phyloP scores from a whole-genome alignment of 1,284 basidiomycete species.

The Fomitopsis palustris region DNA sequence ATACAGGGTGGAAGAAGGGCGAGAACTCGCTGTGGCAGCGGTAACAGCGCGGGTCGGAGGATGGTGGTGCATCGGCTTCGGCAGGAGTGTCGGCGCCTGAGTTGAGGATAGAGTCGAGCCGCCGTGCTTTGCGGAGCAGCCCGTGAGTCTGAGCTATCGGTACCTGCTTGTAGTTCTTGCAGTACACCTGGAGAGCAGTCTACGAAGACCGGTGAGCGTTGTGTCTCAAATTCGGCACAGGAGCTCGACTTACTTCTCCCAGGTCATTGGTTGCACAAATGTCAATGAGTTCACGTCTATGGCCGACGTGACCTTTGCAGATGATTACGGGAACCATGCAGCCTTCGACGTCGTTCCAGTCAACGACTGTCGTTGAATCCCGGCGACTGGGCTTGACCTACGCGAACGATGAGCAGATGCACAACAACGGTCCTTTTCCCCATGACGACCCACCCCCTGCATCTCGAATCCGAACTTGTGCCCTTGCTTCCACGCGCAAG shows the following conservation, averaged over 20 bases:
- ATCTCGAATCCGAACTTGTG: slow-evolving; percentile 91
- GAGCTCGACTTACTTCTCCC: slow-evolving; percentile 54
- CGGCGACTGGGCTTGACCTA: slow-evolving; percentile 75
- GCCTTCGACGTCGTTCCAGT: slow-evolving; percentile 87
- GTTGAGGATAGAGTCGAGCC: slow-evolving; percentile 67
- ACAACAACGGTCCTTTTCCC: slow-evolving; percentile 10
- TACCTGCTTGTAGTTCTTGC: slow-evolving; percentile 80
- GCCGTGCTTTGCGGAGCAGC: slow-evolving; percentile 80
- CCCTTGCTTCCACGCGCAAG: slow-evolving; percentile 85
- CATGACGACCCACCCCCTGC: slow-evolving; percentile 54
- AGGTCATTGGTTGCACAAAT: slow-evolving; percentile 83
- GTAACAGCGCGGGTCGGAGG: slow-evolving; percentile 30
- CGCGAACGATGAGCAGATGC: slow-evolving; percentile 5
- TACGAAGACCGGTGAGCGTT: slow-evolving; percentile 26
- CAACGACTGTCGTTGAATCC: slow-evolving; percentile 61
- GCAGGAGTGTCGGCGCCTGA: slow-evolving; percentile 12
- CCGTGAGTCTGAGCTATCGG: slow-evolving; percentile 69
- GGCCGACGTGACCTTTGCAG: slow-evolving; percentile 79
- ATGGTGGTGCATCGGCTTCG: slow-evolving; percentile 8
- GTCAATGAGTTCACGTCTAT: slow-evolving; percentile 68
- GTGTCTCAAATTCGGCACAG: background rate
- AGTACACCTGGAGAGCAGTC: slow-evolving; percentile 87
- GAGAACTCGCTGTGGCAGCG: slow-evolving; percentile 37
- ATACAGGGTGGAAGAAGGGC: slow-evolving; percentile 35
- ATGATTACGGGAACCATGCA: slow-evolving; percentile 79